These are phyloP conservation scores for Paraphoma sp. DNA, from an alignment of 2,329 filamentous ascomycete species.

Conservation along the genomic window DNA sequence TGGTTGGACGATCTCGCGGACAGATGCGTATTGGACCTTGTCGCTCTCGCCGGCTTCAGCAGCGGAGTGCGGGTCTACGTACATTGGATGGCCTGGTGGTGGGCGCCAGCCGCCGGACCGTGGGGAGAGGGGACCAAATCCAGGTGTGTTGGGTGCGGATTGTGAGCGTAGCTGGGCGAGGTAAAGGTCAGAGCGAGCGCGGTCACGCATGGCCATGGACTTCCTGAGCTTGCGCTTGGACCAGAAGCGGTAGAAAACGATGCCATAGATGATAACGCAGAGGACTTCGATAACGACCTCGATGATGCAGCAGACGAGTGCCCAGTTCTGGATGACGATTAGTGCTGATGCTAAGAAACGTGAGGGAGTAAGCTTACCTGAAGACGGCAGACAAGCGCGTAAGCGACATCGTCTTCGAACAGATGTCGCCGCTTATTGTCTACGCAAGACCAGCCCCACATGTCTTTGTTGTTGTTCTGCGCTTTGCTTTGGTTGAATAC, in stretches of 20 bases:
- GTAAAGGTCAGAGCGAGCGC: slow-evolving; percentile 92
- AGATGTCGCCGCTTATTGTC: slow-evolving; percentile 81
- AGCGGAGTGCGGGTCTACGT: slow-evolving; percentile 54
- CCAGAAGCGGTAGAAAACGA: slow-evolving; percentile 98
- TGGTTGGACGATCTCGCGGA: slow-evolving; percentile 54
- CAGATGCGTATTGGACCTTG: slow-evolving; percentile 46
- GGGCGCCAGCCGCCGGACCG: slow-evolving; percentile 60
- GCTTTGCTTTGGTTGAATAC: slow-evolving; percentile 80
- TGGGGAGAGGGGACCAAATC: slow-evolving; percentile 73
- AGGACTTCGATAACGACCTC: slow-evolving; percentile 93
- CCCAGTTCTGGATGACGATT: slow-evolving; percentile 75
- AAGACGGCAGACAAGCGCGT: slow-evolving; percentile 88
- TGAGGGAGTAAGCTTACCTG: slow-evolving; percentile 61
- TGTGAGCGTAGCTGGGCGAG: slow-evolving; percentile 73
- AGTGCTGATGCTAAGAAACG: slow-evolving; percentile 8
- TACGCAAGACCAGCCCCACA: slow-evolving; percentile 99
- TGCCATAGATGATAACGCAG: slow-evolving; percentile 88
- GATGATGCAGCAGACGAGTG: slow-evolving; percentile 94
- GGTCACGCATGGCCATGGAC: slow-evolving; percentile 95
- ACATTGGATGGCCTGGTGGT: slow-evolving; percentile 52
- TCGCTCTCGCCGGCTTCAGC: slow-evolving; percentile 60
- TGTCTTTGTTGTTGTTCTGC: slow-evolving; percentile 78
- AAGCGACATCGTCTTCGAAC: slow-evolving; percentile 82
- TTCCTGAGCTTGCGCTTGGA: slow-evolving; percentile 94
- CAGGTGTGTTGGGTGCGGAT: slow-evolving; percentile 93